Conservation (phyloP, 208 protist genomes). For the Acanthamoeba royreba region DNA sequence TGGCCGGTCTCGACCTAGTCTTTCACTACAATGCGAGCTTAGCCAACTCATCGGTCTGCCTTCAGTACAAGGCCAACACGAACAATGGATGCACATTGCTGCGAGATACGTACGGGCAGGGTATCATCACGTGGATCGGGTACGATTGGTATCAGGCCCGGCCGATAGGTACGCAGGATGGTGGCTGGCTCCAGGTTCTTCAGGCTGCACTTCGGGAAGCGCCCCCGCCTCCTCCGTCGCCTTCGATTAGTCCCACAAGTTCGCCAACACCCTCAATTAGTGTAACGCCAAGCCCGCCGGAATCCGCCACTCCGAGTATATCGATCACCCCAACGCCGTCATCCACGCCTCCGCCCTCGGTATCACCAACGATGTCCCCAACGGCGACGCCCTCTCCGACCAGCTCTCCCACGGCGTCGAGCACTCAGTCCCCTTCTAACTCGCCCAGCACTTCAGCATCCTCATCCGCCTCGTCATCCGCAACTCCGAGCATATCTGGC, state of each 20-base stretch:
- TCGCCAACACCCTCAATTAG: background rate
- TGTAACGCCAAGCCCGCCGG: no score
- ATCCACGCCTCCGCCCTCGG: background rate
- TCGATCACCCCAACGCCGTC: background rate
- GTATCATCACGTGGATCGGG: background rate
- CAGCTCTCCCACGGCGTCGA: background rate
- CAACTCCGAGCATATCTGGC: background rate
- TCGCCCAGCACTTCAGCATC: background rate
- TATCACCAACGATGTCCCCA: background rate
- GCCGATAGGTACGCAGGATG: background rate
- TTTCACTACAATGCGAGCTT: background rate
- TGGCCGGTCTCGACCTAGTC: background rate
- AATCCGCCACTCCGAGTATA: background rate
- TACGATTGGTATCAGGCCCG: constrained; percentile 2
- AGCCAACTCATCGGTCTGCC: background rate
- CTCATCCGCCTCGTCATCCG: background rate
- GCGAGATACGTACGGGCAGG: background rate
- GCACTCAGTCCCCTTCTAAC: background rate
- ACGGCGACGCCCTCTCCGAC: background rate
- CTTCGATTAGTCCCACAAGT: background rate
- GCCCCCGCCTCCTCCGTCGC: background rate
- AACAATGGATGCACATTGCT: background rate
- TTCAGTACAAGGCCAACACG: background rate
- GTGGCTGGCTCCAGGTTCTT: background rate
- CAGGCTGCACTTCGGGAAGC: background rate